A percentile compares a stretch with the other conserved stretches of the same genome.
Conservation (phyloP, 768 basidiomycete genomes). For the Leccinum uliginosum region DNA sequence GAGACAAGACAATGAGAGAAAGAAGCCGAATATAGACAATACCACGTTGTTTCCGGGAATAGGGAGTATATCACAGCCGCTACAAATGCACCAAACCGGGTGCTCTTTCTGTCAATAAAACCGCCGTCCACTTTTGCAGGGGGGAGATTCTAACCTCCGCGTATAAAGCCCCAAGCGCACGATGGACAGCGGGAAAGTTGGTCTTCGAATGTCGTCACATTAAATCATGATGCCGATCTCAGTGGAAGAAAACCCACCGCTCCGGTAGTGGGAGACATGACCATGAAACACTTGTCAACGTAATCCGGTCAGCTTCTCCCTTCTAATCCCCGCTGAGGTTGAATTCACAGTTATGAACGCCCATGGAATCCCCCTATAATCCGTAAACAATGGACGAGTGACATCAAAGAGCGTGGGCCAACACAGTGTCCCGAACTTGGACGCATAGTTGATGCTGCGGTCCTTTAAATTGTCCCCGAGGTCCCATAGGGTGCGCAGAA, state of each 20-base stretch:
- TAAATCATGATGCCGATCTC: not conserved
- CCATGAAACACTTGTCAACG: conserved; percentile 66
- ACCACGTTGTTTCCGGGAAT: conserved; percentile 70
- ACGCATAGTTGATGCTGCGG: conserved; percentile 77
- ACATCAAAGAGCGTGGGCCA: conserved; percentile 86
- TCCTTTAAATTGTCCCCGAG: conserved; percentile 62
- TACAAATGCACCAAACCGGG: conserved; percentile 73
- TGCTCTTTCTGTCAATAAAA: conserved; percentile 6
- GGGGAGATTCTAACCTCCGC: conserved; percentile 19
- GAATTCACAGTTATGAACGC: conserved; percentile 80
- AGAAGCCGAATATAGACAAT: conserved; percentile 79
- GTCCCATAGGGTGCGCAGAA: conserved; percentile 71
- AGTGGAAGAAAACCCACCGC: conserved; percentile 46
- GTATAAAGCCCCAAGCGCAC: conserved; percentile 81
- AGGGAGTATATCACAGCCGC: conserved; percentile 69
- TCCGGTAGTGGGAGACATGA: conserved; percentile 87
- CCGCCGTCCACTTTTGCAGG: not conserved
- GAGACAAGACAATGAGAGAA: conserved; percentile 92
- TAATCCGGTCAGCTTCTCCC: conserved; percentile 5
- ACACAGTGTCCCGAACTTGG: conserved; percentile 81
- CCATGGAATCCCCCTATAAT: conserved; percentile 93
- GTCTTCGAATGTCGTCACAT: conserved; percentile 46
- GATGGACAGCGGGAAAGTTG: conserved; percentile 79
- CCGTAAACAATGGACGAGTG: conserved; percentile 73
- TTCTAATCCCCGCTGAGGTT: conserved; percentile 9